Evolutionary conservation across 2,329 filamentous ascomycete genomes (phyloP).

Genomic region (Monosporascus sp.): DNA sequence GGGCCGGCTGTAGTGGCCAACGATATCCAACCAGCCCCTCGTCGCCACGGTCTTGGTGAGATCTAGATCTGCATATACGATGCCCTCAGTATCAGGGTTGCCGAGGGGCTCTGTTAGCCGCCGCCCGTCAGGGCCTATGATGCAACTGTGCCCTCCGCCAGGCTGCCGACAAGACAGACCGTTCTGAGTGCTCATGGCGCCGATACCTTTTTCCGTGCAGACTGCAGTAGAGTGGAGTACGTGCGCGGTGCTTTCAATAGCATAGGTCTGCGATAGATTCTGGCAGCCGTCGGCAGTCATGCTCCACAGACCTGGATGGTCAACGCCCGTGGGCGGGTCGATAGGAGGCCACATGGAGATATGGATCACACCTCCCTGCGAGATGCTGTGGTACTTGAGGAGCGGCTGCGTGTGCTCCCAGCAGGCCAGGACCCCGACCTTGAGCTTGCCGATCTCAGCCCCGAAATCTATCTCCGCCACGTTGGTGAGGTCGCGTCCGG

Average conservation of each 20-base stretch:
- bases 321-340: constrained; percentile 8
- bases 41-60: constrained; percentile 33
- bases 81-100: constrained; percentile 33
- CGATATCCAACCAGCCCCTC: constrained; percentile 38
- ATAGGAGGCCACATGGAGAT: constrained; percentile 41
- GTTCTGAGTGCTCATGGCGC: constrained; percentile 34
- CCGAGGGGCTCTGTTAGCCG: constrained; percentile 31
- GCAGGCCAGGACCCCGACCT: constrained; percentile 41
- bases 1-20: constrained; percentile 45
- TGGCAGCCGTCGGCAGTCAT: constrained; percentile 32
- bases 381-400: constrained; percentile 40
- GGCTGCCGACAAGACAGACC: constrained; percentile 33
- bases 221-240: constrained; percentile 49
- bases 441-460: constrained; percentile 14
- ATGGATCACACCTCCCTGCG: constrained; percentile 41
- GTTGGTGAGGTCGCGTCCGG: constrained; percentile 30
- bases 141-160: constrained; percentile 38
- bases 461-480: constrained; percentile 35
- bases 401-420: constrained; percentile 48
- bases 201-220: constrained; percentile 37
- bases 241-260: constrained; percentile 49
- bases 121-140: constrained; percentile 47
- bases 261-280: constrained; percentile 46
- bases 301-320: constrained; percentile 21
- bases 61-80: constrained; percentile 44